Evolutionary conservation across 2,329 filamentous ascomycete species (phyloP), one percentile per base, ranked within the genome.

Genomic region (Fusarium chaquense): DNA sequence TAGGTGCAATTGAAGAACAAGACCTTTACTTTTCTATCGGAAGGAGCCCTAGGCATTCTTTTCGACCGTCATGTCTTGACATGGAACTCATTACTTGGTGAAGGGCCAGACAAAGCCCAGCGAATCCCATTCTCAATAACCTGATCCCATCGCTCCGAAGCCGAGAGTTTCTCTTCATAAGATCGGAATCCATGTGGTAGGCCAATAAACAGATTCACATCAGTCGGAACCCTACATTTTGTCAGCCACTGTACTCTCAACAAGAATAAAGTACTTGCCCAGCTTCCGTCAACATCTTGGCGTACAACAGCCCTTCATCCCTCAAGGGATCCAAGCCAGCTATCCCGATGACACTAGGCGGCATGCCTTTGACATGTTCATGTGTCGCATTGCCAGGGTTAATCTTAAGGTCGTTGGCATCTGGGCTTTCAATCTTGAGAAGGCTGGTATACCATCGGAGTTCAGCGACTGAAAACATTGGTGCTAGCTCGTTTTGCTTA

Each of bases 401-500:
- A 5, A 63, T 41, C 20, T 63, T 63, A 1, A 56, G 2, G 7
- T 63, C 60, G 10, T 33, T 4, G 1, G 28, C 4, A 5, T 28
- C 11, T 5, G 60, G 24, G 2, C 5, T 28, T 1, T 63, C 18
- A 0, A 63, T 57, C 15, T 57, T 44, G 1, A 63, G 11, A 5
- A 57, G 6, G 12, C 13, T 15, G 0, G 58, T 63, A 24, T 63
- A 63, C 60, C 60, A 63, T 0, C 60, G 30, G 1, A 63, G 35
- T 26, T 63, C 47, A 3, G 43, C 30, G 1, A 63, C 40, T 0
- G 60, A 56, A 10, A 63, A 35, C 58, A 63, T 63, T 2, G 58
- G 35, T 2, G 60, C 60, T 0, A 26, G 7, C 5, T 47, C 3
- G 1, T 63, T 63, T 4, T 54, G 36, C 1, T 2, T 47, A 2